Evolutionary conservation across 2,329 filamentous ascomycete genomes (phyloP), one percentile per base, ranked within the genome.

Genomic region (Westerdykella aurantiaca): DNA sequence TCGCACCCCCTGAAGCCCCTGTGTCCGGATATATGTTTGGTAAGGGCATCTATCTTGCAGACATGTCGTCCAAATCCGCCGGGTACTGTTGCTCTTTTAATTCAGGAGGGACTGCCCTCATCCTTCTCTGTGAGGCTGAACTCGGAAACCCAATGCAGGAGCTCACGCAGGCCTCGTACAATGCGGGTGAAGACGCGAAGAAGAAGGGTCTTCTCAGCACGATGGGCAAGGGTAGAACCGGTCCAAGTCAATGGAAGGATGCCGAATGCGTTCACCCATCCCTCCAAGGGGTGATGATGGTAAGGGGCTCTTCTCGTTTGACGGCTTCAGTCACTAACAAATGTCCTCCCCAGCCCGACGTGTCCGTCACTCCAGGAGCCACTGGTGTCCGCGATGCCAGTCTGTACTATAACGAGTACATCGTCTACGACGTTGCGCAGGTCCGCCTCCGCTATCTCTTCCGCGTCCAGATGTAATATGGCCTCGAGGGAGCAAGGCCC

Each of bases 1-100:
- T 95, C 52, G 89, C 89, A 6, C 89, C 89, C 0, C 84, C 85
- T 0, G 84, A 94, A 64, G 88, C 88, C 0, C 89, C 88, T 0
- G 82, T 82, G 0, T 78, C 75, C 4, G 87, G 87, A 1, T 89
- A 91, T 71, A 91, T 91, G 85, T 95, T 94, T 53, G 88, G 85
- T 45, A 94, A 94, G 66, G 88, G 88, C 37, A 85, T 95, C 38
- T 95, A 95, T 61, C 77, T 95, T 2, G 88, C 88, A 2, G 88
- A 94, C 57, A 89, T 89, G 76, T 65, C 61, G 3, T 85, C 80
- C 61, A 95, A 94, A 69, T 88, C 84, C 2, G 87, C 87, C 13
- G 80, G 80, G 55, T 95, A 95, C 69, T 93, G 87, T 62, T 77
- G 67, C 41, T 63, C 80, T 0, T 62, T 69, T 51, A 76, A 71